Base-by-base conservation (phyloP, 352 stramenopile genomes). In the Phytophthora chlamydospora region DNA sequence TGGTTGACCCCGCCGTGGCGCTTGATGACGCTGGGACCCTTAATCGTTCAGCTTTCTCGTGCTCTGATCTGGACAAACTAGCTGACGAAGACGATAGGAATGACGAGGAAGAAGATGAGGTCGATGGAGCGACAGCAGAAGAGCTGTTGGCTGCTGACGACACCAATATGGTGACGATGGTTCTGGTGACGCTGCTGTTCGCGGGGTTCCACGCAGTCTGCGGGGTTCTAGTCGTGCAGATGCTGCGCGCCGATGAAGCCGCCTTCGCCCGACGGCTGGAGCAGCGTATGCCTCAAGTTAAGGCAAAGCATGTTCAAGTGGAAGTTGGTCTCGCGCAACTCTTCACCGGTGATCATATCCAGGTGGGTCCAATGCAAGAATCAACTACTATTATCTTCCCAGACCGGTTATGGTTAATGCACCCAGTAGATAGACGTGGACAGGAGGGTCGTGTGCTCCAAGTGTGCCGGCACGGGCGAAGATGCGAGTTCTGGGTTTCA, bases 401-500 rank as follows among this genome's bases (percentile, higher is more conserved):
- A n/a, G 10, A 21, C 17, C 17, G 14, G 31, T 11, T 13, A n/a
- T 29, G 13, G 14, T 12, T 11, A 41, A 9, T 53, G 45, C 10
- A 2, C 58, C 4, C 48, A 3, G 16, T 42, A 67, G 51, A 51
- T 76, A 12, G 32, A 57, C 17, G 47, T 58, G 34, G 27, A 35
- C 33, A 55, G 68, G 5, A 67, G 60, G 47, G 38, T 77, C 24
- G 62, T 79, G n/a, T 81, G 72, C n/a, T 47, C 60, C n/a, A 66
- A 77, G 19, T 84, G 75, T 38, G 69, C 49, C 16, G 75, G 71
- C 40, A 66, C 71, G 24, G 75, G 75, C 21, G 43, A 76, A 24
- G 71, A 83, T 32, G 36, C 65, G 10, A 61, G 48, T 0, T 43
- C 66, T 7, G 72, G 71, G n/a, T 81, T 79, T 49, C 68, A 83